Evolutionary conservation across 805 yeast species (phyloP).

Genomic region (Candida incommunis): DNA sequence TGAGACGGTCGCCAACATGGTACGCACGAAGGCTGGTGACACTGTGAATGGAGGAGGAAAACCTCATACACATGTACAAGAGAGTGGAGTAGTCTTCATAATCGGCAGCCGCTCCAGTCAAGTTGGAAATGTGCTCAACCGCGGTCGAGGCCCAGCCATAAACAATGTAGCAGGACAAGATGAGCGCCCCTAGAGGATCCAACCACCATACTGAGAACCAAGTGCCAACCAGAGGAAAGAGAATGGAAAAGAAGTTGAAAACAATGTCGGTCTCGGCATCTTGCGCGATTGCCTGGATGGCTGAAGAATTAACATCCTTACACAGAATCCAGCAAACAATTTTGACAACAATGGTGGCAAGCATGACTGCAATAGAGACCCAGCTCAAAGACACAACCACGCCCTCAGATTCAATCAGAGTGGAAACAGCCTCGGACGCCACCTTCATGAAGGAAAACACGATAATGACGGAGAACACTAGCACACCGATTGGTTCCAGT

Average conservation of each 20-base stretch:
- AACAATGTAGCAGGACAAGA: conserved; percentile 48
- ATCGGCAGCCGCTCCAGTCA: conserved; percentile 61
- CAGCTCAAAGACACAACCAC: conserved; percentile 32
- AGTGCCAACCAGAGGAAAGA: conserved; percentile 54
- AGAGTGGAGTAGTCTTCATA: conserved; percentile 50
- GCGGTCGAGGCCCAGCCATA: conserved; percentile 51
- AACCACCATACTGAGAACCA: conserved; percentile 48
- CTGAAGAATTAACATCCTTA: conserved; percentile 40
- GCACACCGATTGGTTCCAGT: conserved; percentile 65
- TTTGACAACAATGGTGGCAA: conserved; percentile 45
- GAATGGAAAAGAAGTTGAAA: conserved; percentile 54
- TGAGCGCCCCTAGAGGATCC: conserved; percentile 61
- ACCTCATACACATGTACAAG: conserved; percentile 51
- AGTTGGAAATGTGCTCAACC: conserved; percentile 56
- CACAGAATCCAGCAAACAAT: conserved; percentile 54
- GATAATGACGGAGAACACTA: conserved; percentile 58
- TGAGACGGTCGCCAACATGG: conserved; percentile 64
- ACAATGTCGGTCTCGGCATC: conserved; percentile 70
- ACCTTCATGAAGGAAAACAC: conserved; percentile 61
- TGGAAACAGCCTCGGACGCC: conserved; percentile 44
- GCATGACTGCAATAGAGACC: conserved; percentile 47
- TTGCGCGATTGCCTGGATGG: conserved; percentile 68
- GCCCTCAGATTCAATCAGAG: conserved; percentile 24
- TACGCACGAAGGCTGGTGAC: conserved; percentile 58
- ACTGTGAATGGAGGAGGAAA: conserved; percentile 49